Conservation (phyloP, 2,329 filamentous ascomycete genomes). For the Alternaria novae-zelandiae region DNA sequence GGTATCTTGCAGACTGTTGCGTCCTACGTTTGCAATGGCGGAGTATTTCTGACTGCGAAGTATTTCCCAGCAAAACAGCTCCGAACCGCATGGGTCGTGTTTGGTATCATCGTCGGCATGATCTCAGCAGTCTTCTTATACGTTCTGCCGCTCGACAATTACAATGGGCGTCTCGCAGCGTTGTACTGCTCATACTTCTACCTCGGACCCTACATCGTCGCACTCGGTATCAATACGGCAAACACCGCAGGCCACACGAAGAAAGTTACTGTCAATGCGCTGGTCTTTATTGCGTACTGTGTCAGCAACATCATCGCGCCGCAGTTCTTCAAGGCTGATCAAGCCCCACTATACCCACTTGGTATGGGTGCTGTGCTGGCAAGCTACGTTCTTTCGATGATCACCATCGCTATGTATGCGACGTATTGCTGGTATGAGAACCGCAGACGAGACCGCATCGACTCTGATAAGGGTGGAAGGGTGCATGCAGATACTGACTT, state of each 20-base stretch:
- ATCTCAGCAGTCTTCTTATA: conserved; percentile 37
- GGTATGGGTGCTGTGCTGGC: conserved; percentile 14
- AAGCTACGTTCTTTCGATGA: conserved; percentile 22
- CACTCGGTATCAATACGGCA: conserved; percentile 20
- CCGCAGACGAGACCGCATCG: conserved; percentile 19
- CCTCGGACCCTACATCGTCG: conserved; percentile 21
- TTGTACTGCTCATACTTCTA: conserved; percentile 38
- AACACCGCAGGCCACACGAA: conserved; percentile 46
- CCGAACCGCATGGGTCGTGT: conserved; percentile 33
- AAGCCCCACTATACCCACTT: conserved; percentile 42
- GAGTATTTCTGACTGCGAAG: conserved; percentile 42
- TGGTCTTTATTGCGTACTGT: conserved; percentile 50
- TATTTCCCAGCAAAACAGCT: conserved; percentile 27
- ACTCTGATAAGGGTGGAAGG: conserved; percentile 20
- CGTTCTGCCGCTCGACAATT: conserved; percentile 31
- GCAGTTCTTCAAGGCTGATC: conserved; percentile 46
- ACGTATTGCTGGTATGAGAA: conserved; percentile 43
- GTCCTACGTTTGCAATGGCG: conserved; percentile 49
- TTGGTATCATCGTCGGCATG: conserved; percentile 36
- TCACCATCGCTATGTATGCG: conserved; percentile 40
- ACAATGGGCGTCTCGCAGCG: conserved; percentile 34
- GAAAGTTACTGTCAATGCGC: conserved; percentile 45
- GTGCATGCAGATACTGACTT: conserved; percentile 40
- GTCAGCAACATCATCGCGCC: conserved; percentile 50
- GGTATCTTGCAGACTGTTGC: conserved; percentile 43